Conservation (phyloP, 1,284 basidiomycete species). For the Sphagnurus paluster region DNA sequence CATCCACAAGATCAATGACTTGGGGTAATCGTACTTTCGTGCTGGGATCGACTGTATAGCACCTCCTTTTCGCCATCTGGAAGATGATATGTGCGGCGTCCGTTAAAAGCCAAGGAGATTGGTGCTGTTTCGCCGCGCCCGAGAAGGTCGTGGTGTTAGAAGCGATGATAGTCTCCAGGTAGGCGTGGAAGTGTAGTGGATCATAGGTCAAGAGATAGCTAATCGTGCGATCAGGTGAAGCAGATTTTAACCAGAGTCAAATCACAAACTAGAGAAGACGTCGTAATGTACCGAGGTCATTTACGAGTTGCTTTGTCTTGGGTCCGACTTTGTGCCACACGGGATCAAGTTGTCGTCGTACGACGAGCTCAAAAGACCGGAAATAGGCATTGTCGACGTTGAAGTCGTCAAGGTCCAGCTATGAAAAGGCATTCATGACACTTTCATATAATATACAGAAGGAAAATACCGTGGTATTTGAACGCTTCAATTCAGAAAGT, state of each 20-base stretch:
- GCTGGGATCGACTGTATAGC: slow-evolving; percentile 59
- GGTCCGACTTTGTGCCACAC: slow-evolving; percentile 97
- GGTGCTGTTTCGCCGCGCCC: slow-evolving; percentile 61
- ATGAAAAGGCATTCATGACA: slow-evolving; percentile 3
- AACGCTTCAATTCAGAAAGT: slow-evolving; percentile 87
- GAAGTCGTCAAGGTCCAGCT: slow-evolving; percentile 95
- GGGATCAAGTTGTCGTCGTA: slow-evolving; percentile 87
- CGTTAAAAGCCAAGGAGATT: slow-evolving; percentile 85
- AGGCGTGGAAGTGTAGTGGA: slow-evolving; percentile 87
- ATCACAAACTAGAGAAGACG: slow-evolving; percentile 74
- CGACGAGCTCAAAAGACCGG: slow-evolving; percentile 88
- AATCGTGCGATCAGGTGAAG: not conserved
- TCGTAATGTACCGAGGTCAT: slow-evolving; percentile 85
- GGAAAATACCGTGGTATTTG: slow-evolving; percentile 75
- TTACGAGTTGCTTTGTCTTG: slow-evolving; percentile 89
- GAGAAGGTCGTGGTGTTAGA: slow-evolving; percentile 61
- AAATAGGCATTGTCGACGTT: slow-evolving; percentile 95
- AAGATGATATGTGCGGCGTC: slow-evolving; percentile 91
- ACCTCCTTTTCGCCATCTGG: slow-evolving; percentile 76
- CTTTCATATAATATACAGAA: not conserved
- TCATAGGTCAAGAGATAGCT: slow-evolving; percentile 93
- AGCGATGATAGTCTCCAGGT: slow-evolving; percentile 88
- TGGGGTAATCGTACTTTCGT: slow-evolving; percentile 26
- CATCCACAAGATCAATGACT: slow-evolving; percentile 47
- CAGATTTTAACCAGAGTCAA: not conserved